phyloP scores from a whole-genome alignment of 2,329 filamentous ascomycete genomes.

The Sphaerulina musiva region DNA sequence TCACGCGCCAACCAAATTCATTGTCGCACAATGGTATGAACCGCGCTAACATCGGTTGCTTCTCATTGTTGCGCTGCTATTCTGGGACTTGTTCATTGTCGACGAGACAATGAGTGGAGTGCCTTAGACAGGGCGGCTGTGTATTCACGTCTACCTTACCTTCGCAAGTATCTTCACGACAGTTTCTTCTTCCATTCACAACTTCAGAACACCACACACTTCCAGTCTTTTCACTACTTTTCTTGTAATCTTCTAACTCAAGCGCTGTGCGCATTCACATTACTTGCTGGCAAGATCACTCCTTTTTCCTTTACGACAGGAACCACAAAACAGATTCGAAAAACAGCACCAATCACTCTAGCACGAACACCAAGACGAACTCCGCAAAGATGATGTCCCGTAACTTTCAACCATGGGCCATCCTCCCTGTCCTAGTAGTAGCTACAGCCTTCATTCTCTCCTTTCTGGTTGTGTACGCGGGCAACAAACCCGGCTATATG shows the following conservation, averaged over 20 bases:
- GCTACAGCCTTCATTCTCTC: conserved; percentile 52
- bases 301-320: background rate
- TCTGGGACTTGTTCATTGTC: conserved; percentile 5
- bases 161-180: background rate
- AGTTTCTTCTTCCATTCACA: conserved; percentile 5
- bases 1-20: conserved; percentile 1
- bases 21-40: conserved; percentile 1
- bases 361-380: background rate
- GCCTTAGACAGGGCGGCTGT: background rate
- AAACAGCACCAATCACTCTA: background rate
- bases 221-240: background rate
- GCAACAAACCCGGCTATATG: conserved; percentile 51
- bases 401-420: conserved; percentile 17
- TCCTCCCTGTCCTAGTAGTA: conserved; percentile 36
- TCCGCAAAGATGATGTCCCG: conserved; percentile 6
- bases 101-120: background rate
- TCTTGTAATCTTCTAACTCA: background rate
- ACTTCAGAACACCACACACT: conserved; percentile 1
- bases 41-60: background rate
- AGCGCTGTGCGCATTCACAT: conserved; percentile 6
- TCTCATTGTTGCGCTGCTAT: conserved; percentile 3
- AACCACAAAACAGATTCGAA: background rate
- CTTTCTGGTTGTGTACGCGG: conserved; percentile 57
- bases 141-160: background rate
- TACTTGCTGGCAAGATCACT: conserved; percentile 8